Conservation (phyloP, 345 rosid genomes). For the Aegle marmelos region DNA sequence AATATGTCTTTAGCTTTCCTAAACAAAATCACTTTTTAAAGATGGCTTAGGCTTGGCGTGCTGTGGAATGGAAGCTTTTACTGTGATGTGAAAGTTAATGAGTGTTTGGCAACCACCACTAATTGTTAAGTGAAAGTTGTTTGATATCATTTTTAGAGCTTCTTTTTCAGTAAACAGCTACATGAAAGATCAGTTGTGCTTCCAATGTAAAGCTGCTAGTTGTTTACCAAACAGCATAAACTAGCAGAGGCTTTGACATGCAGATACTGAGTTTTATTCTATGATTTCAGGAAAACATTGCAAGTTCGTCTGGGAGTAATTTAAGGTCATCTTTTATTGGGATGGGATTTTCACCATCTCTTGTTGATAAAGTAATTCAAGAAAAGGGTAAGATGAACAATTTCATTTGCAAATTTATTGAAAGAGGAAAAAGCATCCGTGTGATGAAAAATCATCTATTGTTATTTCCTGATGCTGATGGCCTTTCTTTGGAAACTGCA, state of each 20-base stretch:
- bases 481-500: slow-evolving; percentile 17
- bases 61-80: background rate
- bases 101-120: background rate
- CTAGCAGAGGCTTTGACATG: background rate
- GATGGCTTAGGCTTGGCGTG: background rate
- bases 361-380: slow-evolving; percentile 63
- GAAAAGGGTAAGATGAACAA: slow-evolving; percentile 55
- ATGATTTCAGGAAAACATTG: slow-evolving; percentile 52
- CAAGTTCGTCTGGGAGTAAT: slow-evolving; percentile 80
- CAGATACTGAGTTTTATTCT: background rate
- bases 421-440: background rate
- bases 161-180: no score
- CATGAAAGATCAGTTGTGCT: no score
- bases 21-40: background rate
- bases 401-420: slow-evolving; percentile 3
- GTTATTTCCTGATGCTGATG: slow-evolving; percentile 7
- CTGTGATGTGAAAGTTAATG: background rate
- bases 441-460: background rate
- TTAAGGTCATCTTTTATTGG: slow-evolving; percentile 56
- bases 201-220: no score
- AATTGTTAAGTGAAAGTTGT: background rate
- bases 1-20: background rate
- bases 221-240: background rate
- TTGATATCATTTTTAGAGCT: background rate
- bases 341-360: slow-evolving; percentile 77